Conservation (phyloP, 495 filamentous ascomycete species). For the Penicillium malachiteum region DNA sequence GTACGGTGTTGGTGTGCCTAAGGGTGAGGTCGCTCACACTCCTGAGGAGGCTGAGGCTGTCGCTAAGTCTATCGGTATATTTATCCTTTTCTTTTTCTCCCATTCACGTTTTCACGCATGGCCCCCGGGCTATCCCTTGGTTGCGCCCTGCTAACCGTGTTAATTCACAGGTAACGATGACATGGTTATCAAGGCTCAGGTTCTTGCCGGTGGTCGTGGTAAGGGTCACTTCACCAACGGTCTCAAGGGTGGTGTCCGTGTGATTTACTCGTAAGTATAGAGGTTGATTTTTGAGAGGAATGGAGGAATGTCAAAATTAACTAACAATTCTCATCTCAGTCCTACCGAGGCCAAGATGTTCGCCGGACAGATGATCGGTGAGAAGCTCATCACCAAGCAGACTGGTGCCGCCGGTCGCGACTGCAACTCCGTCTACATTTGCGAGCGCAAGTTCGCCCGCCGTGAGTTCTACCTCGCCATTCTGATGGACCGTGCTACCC, state of each 20-base stretch:
- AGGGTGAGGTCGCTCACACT: constrained; percentile 77
- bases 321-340: constrained; percentile 30
- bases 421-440: constrained; percentile 96
- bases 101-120: background rate
- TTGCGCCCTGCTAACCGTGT: constrained; percentile 28
- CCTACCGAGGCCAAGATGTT: constrained; percentile 93
- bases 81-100: constrained; percentile 1
- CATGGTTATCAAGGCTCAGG: constrained; percentile 99
- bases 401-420: constrained; percentile 87
- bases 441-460: constrained; percentile 98
- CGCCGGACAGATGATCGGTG: constrained; percentile 98
- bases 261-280: constrained; percentile 84
- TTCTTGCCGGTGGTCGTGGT: constrained; percentile 93
- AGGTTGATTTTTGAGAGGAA: background rate
- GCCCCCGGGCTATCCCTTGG: background rate
- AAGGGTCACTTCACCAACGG: constrained; percentile 98
- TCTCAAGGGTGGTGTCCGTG: constrained; percentile 95
- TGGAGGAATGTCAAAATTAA: too few species aligned
- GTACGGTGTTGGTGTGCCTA: constrained; percentile 93
- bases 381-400: constrained; percentile 99
- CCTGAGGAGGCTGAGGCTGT: constrained; percentile 87
- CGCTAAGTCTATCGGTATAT: constrained; percentile 78
- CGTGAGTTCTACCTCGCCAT: constrained; percentile 98
- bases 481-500: constrained; percentile 91
- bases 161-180: constrained; percentile 70